Base-by-base conservation (phyloP, 2,329 filamentous ascomycete genomes). In the Aspergillus brunneoviolaceus region DNA sequence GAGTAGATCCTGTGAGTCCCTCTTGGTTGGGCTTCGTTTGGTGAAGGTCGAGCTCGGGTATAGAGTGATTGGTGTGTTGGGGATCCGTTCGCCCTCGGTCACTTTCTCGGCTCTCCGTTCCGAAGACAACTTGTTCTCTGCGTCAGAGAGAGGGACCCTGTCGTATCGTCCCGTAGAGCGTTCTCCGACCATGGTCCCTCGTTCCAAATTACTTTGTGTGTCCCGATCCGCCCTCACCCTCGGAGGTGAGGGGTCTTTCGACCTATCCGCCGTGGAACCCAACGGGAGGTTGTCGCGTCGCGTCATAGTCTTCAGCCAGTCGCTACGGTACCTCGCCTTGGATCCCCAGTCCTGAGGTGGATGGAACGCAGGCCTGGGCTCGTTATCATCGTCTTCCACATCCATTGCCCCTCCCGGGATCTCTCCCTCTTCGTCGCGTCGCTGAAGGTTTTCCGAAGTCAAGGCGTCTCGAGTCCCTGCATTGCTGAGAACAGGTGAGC, bases 1-100 rank as follows among this genome's bases (percentile, higher is more conserved):
- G 45, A 81, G 67, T 49, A 80, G 69, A n/a, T 78, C 75, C 39
- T 74, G 71, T 2, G 77, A 79, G 57, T 77, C 74, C 49, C 70
- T 67, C 57, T 72, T 76, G 49, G 63, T 66, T 19, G 69, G 61
- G 59, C 65, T 72, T 19, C 70, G 67, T 58, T 69, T 74, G 42
- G 61, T 70, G 35, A 71, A 70, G 7, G 62, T 65, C 9, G 71
- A 69, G 42, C 67, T 72, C 54, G 75, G 74, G 59, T 72, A 77
- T 11, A 78, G 66, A 19, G 72, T 66, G 27, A 77, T 68, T 5
- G 77, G 76, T 0, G 76, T 77, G 58, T 79, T 73, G 0, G 72
- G 72, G 23, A 77, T 74, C 7, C 60, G 63, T n/a, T 72, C 67
- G 10, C 71, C 73, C 9, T 65, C 66, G 3, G 59, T 55, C 25